Conservation (phyloP, 164 flowering plant genomes). For the Kalanchoe fedtschenkoi region DNA sequence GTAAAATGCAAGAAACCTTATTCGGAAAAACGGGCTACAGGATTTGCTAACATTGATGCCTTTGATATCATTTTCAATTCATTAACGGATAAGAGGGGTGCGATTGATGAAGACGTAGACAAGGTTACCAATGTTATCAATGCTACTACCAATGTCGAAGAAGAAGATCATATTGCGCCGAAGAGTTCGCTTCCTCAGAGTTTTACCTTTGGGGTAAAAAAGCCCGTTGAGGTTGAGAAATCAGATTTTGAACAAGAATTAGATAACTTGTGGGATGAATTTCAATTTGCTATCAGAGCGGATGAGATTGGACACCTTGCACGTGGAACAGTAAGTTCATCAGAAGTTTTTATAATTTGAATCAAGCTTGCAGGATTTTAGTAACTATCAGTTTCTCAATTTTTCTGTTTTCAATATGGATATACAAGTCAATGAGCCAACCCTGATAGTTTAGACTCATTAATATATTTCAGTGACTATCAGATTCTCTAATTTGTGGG, state of each 20-base stretch:
- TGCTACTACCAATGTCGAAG: not conserved
- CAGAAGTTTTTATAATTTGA: not conserved
- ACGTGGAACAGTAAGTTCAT: constrained; percentile 1
- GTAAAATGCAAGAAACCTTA: no score
- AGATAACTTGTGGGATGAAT: constrained; percentile 11
- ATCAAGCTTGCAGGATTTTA: not conserved
- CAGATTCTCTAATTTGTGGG: no score
- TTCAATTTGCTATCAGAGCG: not conserved
- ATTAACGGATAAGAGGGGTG: no score
- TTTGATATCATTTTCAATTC: no score
- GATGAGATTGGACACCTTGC: not conserved
- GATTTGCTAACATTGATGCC: no score
- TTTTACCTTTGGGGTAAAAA: constrained; percentile 13
- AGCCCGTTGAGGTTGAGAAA: constrained; percentile 9
- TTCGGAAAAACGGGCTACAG: no score
- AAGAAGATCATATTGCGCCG: not conserved
- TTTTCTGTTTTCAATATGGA: not conserved
- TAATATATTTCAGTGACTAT: no score
- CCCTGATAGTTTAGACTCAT: no score
- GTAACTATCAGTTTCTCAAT: not conserved
- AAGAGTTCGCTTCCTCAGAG: constrained; percentile 5
- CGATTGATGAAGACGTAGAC: not conserved
- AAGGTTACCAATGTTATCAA: not conserved
- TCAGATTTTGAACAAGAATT: constrained; percentile 10
- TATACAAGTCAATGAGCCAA: no score